A percentile compares a stretch with the other conserved stretches of the same genome.
These are phyloP conservation scores for Lepidium didymum DNA, from an alignment of 345 rosid species.

Conservation along the genomic window DNA sequence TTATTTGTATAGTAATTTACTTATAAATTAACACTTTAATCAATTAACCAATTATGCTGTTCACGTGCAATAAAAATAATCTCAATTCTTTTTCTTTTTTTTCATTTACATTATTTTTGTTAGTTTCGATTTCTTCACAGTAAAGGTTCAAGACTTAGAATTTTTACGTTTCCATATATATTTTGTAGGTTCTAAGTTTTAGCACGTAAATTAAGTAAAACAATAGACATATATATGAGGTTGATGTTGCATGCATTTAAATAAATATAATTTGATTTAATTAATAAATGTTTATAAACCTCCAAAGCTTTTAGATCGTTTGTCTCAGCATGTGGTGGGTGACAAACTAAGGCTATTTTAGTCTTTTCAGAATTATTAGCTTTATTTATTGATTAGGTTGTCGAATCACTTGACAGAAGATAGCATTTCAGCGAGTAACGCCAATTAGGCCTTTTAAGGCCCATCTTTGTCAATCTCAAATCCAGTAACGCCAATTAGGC, in stretches of 20 bases:
- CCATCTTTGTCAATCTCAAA: neutral
- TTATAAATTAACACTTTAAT: no score
- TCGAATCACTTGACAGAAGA: neutral
- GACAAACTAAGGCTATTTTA: neutral
- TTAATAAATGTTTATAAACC: neutral
- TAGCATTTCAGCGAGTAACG: neutral
- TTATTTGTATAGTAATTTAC: no score
- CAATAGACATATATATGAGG: neutral
- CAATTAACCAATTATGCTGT: neutral
- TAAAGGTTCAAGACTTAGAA: neutral
- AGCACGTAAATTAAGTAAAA: neutral
- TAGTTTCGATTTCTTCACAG: neutral
- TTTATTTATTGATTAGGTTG: neutral
- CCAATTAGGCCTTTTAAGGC: neutral
- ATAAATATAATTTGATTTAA: neutral
- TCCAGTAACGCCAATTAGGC: no score
- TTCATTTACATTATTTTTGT: neutral
- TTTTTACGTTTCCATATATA: neutral
- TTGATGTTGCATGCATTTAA: neutral
- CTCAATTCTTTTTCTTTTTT: neutral
- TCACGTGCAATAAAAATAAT: slow-evolving; percentile 6
- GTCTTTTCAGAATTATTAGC: neutral
- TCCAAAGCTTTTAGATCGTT: neutral
- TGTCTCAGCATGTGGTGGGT: slow-evolving; percentile 21
- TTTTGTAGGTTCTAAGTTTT: neutral